Evolutionary conservation across 352 stramenopile genomes (phyloP), one percentile per base, ranked within the genome.

Genomic region (Vaucheria bursata): DNA sequence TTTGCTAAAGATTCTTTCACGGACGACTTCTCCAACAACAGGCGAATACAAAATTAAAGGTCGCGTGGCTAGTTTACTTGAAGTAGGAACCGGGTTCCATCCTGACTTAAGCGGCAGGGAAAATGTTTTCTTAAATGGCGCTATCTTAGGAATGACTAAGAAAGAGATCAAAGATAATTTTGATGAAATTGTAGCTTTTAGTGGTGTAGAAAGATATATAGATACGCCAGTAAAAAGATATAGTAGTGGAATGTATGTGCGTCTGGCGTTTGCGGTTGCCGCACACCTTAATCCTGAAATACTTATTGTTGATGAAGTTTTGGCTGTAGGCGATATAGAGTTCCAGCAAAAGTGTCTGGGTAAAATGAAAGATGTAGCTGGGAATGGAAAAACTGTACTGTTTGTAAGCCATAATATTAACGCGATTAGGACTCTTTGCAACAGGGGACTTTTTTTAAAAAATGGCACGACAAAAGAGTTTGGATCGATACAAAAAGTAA

Each of bases 301-400:
- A 66, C n/a, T n/a, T n/a, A n/a, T n/a, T n/a, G n/a, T n/a, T n/a
- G n/a, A n/a, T n/a, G n/a, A n/a, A n/a, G n/a, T 34, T 70, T 8
- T 50, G 32, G 8, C 8, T 70, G 25, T 25, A 70, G 32, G 64
- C 32, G 29, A 39, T 70, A n/a, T 34, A 8, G 8, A 70, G 8
- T 70, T 70, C 64, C 64, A 70, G n/a, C 8, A 70, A 34, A 70
- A 70, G 64, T 70, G 64, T 70, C 29, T 70, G 12, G 64, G 64
- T 8, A 70, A 70, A n/a, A 70, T 70, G 64, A n/a, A 70, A 18
- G 7, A 70, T 8, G 64, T 70, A 12, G n/a, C 7, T n/a, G n/a
- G n/a, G n/a, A 8, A 7, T 7, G 64, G 64, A 8, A 25, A 34
- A 7, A 70, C 64, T 7, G n/a, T 70, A 18, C 8, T 70, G 7